Percentiles rank a stretch among this genome's conserved stretches.
Conservation (phyloP, 1,284 basidiomycete genomes). For the Cutaneotrichosporon cutaneum region DNA sequence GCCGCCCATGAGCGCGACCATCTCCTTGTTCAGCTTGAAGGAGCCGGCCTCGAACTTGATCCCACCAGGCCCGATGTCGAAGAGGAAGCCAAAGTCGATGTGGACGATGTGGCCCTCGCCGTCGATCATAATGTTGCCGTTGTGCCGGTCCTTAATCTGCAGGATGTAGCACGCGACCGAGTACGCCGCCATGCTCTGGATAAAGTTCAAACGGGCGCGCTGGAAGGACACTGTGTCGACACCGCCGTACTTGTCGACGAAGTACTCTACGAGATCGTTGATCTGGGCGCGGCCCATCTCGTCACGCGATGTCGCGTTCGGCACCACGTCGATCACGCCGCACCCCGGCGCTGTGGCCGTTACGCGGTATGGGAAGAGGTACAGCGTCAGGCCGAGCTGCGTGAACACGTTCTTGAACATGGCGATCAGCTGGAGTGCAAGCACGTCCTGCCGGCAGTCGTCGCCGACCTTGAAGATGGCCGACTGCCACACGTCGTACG, state of each 20-base stretch:
- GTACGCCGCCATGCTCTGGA: slow-evolving; percentile 99
- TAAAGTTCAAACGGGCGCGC: slow-evolving; percentile 89
- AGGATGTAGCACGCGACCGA: slow-evolving; percentile 97
- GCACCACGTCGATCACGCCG: slow-evolving; percentile 98
- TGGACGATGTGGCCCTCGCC: slow-evolving; percentile 94
- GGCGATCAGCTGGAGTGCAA: slow-evolving; percentile 94
- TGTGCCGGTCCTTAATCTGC: slow-evolving; percentile 96
- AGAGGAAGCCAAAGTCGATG: slow-evolving; percentile 94
- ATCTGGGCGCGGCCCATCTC: slow-evolving; percentile 99
- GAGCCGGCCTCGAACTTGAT: slow-evolving; percentile 96
- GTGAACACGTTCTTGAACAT: slow-evolving; percentile 99
- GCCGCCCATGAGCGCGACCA: slow-evolving; percentile 97
- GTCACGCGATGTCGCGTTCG: slow-evolving; percentile 95
- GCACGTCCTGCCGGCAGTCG: slow-evolving; percentile 95
- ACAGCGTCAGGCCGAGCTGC: slow-evolving; percentile 78
- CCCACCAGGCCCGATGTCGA: slow-evolving; percentile 77
- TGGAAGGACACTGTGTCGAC: slow-evolving; percentile 89
- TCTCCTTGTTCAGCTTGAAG: slow-evolving; percentile 98
- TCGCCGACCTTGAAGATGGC: slow-evolving; percentile 99
- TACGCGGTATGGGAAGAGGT: slow-evolving; percentile 94
- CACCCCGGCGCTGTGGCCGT: slow-evolving; percentile 96
- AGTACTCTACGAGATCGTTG: slow-evolving; percentile 92
- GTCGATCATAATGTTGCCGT: slow-evolving; percentile 99
- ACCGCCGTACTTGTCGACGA: slow-evolving; percentile 89
- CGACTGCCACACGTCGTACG: slow-evolving; percentile 92